phyloP scores from a whole-genome alignment of 208 protist genomes.

The Leishmania major region DNA sequence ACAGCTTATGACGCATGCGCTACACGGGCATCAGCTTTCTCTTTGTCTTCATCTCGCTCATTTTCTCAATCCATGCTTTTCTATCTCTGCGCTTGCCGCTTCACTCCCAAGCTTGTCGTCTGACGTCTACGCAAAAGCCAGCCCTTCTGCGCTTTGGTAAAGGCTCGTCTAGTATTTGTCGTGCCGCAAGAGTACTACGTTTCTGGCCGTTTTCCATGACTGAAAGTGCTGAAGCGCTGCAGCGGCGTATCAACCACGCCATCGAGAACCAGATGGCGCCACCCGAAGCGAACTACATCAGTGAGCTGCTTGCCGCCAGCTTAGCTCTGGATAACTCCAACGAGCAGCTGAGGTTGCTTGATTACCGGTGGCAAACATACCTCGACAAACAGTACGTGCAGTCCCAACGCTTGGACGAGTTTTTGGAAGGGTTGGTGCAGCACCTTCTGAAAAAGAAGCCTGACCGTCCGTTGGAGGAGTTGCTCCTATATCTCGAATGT shows the following conservation, averaged over 20 bases:
- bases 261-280: slow-evolving; percentile 29
- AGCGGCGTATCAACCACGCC: slow-evolving; percentile 28
- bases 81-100: not conserved
- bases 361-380: slow-evolving; percentile 69
- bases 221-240: slow-evolving; percentile 23
- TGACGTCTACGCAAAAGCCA: not conserved
- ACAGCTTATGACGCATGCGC: not conserved
- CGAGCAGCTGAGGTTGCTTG: slow-evolving; percentile 44
- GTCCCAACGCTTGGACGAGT: slow-evolving; percentile 43
- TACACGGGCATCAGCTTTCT: not conserved
- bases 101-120: not conserved
- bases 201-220: not conserved
- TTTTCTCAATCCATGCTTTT: not conserved
- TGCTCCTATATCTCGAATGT: slow-evolving; percentile 40
- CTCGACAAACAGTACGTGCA: slow-evolving; percentile 58
- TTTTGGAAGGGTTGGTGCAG: slow-evolving; percentile 51
- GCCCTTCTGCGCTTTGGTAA: not conserved
- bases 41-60: not conserved
- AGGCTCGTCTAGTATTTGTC: not conserved
- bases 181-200: not conserved
- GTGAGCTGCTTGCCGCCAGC: slow-evolving; percentile 23
- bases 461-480: slow-evolving; percentile 55
- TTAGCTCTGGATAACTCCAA: slow-evolving; percentile 30
- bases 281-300: slow-evolving; percentile 33
- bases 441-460: slow-evolving; percentile 49